Evolutionary conservation across 768 basidiomycete genomes (phyloP), one percentile per base, ranked within the genome.

Genomic region (Leccinellum luteum): DNA sequence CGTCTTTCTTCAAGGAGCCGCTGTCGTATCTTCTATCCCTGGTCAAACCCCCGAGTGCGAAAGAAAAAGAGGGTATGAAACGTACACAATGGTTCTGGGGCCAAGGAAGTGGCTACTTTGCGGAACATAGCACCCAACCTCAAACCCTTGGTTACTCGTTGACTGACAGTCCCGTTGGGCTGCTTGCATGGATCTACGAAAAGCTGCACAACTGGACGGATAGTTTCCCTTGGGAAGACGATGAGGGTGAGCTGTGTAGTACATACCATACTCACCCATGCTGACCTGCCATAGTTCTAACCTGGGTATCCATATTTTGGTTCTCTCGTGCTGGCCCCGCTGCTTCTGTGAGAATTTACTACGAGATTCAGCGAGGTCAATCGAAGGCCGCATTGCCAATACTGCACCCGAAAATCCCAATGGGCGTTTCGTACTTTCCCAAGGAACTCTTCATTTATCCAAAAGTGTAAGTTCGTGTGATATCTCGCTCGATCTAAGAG

Each of bases 241-340:
- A 85, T 28, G 81, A 85, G 71, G 74, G 85, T 63, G 19, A 79
- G 65, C 15, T 0, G 10, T 10, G 1, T 12, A 4, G 2, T 15
- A 43, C 15, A n/a, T 0, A 12, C 8, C 44, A 25, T 32, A 3
- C n/a, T 4, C n/a, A 4, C 1, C 15, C 12, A 13, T 19, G 13
- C 35, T 62, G 23, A 63, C 13, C 1, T 9, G 0, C 7, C 69
- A 6, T 56, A 85, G 85, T 85, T 1, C 61, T 87, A 31, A 83
- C 81, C 0, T 87, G 84, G 84, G 66, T 84, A 15, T 84, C 82
- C 3, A 73, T 84, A 12, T 84, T 80, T 62, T 82, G 76, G 74
- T 84, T 86, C 69, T 85, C 84, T 7, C 77, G 79, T 12, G 74
- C 79, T 0, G 84, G 84, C 0, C 84, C 86, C 3, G 76, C 83